These are phyloP conservation scores for Calonectria pseudoreteaudii DNA, from an alignment of 2,329 filamentous ascomycete species.

Conservation along the genomic window DNA sequence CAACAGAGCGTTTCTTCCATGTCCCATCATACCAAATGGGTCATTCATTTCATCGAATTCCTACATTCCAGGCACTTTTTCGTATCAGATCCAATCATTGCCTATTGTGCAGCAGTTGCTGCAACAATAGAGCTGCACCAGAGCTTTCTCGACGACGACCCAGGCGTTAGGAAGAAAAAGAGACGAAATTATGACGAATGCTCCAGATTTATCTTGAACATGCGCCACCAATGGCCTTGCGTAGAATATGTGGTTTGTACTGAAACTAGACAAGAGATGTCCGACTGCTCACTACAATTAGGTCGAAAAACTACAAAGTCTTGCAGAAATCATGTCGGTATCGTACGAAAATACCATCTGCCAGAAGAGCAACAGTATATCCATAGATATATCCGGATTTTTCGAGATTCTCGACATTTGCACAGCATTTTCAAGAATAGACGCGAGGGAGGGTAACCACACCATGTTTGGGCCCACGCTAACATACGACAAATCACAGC, in stretches of 20 bases:
- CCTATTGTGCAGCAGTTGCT: not conserved
- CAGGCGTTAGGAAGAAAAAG: not conserved
- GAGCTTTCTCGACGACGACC: conserved; percentile 1
- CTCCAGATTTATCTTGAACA: not conserved
- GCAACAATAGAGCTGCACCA: conserved; percentile 6
- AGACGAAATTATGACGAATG: not conserved
- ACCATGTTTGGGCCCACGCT: not conserved
- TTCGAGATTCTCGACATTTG: conserved; percentile 6
- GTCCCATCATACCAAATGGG: conserved; percentile 3
- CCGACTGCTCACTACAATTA: not conserved
- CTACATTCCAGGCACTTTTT: not conserved
- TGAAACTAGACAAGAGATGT: not conserved
- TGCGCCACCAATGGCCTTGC: not conserved
- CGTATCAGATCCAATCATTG: conserved; percentile 4
- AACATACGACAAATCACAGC: not conserved
- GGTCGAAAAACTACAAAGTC: not conserved
- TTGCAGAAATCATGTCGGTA: conserved; percentile 2
- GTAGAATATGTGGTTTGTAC: not conserved
- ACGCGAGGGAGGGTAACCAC: not conserved
- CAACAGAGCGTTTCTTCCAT: not conserved
- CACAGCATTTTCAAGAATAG: not conserved
- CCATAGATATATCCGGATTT: conserved; percentile 12
- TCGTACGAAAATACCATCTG: not conserved
- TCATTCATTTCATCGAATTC: conserved; percentile 12
- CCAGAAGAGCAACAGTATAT: not conserved